Evolutionary conservation across 2,329 filamentous ascomycete genomes (phyloP).

Genomic region (Geoglossum cookeanum): DNA sequence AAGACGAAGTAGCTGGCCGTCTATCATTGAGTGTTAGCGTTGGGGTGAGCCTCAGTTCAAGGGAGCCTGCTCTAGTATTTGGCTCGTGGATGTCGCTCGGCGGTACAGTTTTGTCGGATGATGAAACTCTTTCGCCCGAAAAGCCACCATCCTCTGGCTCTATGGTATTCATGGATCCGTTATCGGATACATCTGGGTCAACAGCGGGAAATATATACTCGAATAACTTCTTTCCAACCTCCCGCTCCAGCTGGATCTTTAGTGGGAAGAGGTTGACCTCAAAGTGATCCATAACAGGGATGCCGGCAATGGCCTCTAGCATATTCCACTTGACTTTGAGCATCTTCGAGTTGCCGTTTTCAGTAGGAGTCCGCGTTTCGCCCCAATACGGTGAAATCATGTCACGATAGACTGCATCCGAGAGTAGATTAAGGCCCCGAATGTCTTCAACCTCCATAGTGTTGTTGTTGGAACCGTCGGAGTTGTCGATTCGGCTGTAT

Average conservation of each 20-base stretch:
- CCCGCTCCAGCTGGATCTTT: constrained; percentile 81
- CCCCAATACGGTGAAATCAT: constrained; percentile 87
- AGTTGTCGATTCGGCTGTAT: constrained; percentile 92
- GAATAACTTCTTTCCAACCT: constrained; percentile 81
- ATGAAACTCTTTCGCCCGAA: background rate
- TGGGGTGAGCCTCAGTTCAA: constrained; percentile 67
- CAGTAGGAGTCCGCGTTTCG: constrained; percentile 34
- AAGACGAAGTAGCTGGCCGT: constrained; percentile 14
- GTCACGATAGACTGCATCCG: constrained; percentile 81
- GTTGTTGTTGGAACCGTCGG: constrained; percentile 91
- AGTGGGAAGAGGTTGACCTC: constrained; percentile 86
- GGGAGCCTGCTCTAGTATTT: constrained; percentile 46
- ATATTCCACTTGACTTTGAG: constrained; percentile 93
- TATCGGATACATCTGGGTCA: constrained; percentile 33
- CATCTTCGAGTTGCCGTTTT: constrained; percentile 56
- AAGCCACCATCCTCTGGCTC: background rate
- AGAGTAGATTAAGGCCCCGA: constrained; percentile 72
- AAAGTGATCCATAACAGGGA: constrained; percentile 92
- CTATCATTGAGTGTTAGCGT: constrained; percentile 42
- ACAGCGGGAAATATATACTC: constrained; percentile 93
- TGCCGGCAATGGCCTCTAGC: constrained; percentile 93
- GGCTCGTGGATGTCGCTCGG: constrained; percentile 28
- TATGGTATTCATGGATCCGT: constrained; percentile 15
- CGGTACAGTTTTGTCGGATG: constrained; percentile 10
- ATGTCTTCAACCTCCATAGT: constrained; percentile 74